These are phyloP conservation scores for Colletotrichum sp. DNA, from an alignment of 2,329 filamentous ascomycete species.

Conservation along the genomic window DNA sequence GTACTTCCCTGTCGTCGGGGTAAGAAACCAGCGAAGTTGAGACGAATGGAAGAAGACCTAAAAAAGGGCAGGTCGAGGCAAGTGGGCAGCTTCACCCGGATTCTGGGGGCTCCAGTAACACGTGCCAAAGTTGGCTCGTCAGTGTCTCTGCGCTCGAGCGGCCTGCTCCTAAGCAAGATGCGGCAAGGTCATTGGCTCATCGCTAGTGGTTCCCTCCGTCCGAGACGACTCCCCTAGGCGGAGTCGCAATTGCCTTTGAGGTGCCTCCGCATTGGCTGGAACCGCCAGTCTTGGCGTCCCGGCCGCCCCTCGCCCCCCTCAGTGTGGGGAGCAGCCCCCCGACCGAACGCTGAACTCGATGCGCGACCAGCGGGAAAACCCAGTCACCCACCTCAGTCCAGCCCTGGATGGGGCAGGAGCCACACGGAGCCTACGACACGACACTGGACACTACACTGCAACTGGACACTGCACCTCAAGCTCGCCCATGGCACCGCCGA, in stretches of 20 bases:
- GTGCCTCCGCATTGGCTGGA: slow-evolving; percentile 20
- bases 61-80: not conserved
- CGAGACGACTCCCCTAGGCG: slow-evolving; percentile 17
- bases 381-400: not conserved
- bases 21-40: not conserved
- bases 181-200: not conserved
- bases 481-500: slow-evolving; percentile 1
- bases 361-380: slow-evolving; percentile 7
- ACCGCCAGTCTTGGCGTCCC: slow-evolving; percentile 5
- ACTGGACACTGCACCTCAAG: not conserved
- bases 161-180: not conserved
- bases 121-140: slow-evolving; percentile 3
- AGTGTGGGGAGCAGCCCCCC: slow-evolving; percentile 11
- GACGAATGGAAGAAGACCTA: not conserved
- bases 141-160: not conserved
- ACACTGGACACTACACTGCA: not conserved
- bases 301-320: slow-evolving; percentile 14
- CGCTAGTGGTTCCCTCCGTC: slow-evolving; percentile 23
- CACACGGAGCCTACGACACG: not conserved
- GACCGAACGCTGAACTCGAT: not conserved
- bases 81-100: not conserved
- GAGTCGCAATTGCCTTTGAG: slow-evolving; percentile 12
- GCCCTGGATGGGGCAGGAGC: not conserved
- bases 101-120: not conserved
- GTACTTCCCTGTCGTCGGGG: not conserved